phyloP scores from a whole-genome alignment of 495 filamentous ascomycete species.

The Cercophora samala region DNA sequence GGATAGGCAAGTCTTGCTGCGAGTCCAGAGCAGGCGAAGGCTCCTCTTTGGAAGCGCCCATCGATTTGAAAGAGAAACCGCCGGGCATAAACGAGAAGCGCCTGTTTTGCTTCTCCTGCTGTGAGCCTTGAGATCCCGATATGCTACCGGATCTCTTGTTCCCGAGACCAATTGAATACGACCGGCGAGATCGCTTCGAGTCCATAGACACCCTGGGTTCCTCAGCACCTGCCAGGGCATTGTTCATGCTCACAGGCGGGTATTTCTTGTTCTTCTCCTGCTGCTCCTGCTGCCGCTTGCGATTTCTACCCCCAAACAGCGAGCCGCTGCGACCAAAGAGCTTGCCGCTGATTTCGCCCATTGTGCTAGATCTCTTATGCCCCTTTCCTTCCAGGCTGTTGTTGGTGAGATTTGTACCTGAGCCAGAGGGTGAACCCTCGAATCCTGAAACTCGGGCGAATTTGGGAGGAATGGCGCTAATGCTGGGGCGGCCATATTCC shows the following conservation, averaged over 20 bases:
- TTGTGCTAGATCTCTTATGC: conserved; percentile 90
- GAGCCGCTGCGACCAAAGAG: conserved; percentile 77
- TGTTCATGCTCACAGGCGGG: conserved; percentile 77
- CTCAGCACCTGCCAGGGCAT: conserved; percentile 48
- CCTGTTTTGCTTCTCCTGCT: conserved; percentile 51
- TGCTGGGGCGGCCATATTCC: conserved; percentile 60
- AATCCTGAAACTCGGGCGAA: conserved; percentile 51
- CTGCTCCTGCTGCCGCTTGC: conserved; percentile 44
- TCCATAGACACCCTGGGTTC: conserved; percentile 73
- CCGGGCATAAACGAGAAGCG: conserved; percentile 80
- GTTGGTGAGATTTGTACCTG: background rate
- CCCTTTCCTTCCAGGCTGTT: conserved; percentile 48
- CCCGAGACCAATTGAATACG: conserved; percentile 68
- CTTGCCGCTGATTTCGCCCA: conserved; percentile 74
- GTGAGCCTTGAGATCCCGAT: conserved; percentile 47
- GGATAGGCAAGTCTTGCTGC: conserved; percentile 46
- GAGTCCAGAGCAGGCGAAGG: conserved; percentile 37
- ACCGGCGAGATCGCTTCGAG: conserved; percentile 62
- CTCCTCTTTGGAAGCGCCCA: conserved; percentile 50
- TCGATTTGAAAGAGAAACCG: conserved; percentile 65
- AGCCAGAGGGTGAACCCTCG: conserved; percentile 1
- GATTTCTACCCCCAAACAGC: conserved; percentile 62
- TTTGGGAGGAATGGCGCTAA: conserved; percentile 49
- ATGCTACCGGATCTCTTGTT: conserved; percentile 66
- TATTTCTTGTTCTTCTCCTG: conserved; percentile 58